Conservation (phyloP, 768 basidiomycete genomes). For the Lepiota brunneoincarnata region DNA sequence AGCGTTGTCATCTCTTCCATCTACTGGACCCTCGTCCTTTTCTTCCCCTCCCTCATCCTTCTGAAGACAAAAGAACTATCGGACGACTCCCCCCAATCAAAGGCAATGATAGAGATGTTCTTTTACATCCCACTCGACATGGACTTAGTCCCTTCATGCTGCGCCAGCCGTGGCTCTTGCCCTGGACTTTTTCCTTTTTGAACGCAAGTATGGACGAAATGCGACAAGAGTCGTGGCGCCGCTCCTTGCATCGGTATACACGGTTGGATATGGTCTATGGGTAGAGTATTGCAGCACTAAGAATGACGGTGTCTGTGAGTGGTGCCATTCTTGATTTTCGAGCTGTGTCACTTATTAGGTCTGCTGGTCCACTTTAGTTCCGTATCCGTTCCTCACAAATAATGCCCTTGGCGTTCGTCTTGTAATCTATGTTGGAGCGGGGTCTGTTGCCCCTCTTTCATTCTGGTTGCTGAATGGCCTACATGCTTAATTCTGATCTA, state of each 20-base stretch:
- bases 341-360: too few relatives aligned
- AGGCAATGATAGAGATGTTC: slow-evolving; percentile 23
- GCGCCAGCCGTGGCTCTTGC: slow-evolving; percentile 55
- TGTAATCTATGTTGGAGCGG: slow-evolving; percentile 56
- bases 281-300: slow-evolving; percentile 63
- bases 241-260: slow-evolving; percentile 23
- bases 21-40: slow-evolving; percentile 65
- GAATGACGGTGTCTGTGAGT: slow-evolving; percentile 60
- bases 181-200: slow-evolving; percentile 67
- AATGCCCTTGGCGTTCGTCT: slow-evolving; percentile 50
- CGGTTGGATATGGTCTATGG: slow-evolving; percentile 56
- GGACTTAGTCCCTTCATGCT: slow-evolving; percentile 68
- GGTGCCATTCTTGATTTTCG: not conserved
- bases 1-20: slow-evolving; percentile 43
- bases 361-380: slow-evolving; percentile 49
- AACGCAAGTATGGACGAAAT: slow-evolving; percentile 47
- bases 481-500: slow-evolving; percentile 31
- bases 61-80: slow-evolving; percentile 18
- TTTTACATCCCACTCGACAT: slow-evolving; percentile 46
- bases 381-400: slow-evolving; percentile 79
- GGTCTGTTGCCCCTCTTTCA: slow-evolving; percentile 47
- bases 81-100: slow-evolving; percentile 23
- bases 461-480: slow-evolving; percentile 60
- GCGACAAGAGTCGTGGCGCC: slow-evolving; percentile 28
- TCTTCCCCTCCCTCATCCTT: slow-evolving; percentile 59